Conservation (phyloP, 75 land plant genomes). For the Pseudotsuga menziesii region DNA sequence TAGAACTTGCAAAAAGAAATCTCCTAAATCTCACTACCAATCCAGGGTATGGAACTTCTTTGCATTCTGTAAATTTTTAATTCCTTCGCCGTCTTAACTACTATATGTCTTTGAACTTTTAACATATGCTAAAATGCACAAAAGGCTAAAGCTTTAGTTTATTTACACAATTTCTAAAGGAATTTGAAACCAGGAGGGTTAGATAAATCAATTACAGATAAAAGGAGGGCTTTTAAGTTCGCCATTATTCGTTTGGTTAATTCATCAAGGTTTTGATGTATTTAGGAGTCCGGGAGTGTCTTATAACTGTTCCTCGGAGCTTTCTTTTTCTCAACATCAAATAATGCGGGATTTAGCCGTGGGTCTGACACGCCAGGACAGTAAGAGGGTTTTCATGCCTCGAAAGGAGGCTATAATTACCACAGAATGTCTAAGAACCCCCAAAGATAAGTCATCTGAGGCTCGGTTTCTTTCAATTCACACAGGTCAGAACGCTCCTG, state of each 20-base stretch:
- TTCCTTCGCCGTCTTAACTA: neutral
- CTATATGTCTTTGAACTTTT: neutral
- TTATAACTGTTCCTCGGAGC: conserved; percentile 33
- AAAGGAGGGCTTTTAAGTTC: too few species aligned
- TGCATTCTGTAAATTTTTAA: too few species aligned
- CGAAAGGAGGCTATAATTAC: conserved; percentile 37
- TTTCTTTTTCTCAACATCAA: conserved; percentile 56
- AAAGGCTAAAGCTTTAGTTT: neutral
- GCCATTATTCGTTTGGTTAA: too few species aligned
- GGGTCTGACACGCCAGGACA: conserved; percentile 16
- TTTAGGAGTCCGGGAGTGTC: neutral
- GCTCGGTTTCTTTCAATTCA: conserved; percentile 62
- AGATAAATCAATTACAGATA: too few species aligned
- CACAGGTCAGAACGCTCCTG: conserved; percentile 28
- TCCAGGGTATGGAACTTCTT: neutral
- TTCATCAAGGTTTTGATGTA: neutral
- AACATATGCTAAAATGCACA: too few species aligned
- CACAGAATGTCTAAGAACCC: conserved; percentile 35
- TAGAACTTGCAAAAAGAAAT: conserved; percentile 50
- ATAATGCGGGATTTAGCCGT: conserved; percentile 56
- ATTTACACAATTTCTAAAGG: too few species aligned
- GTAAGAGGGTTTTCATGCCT: conserved; percentile 49
- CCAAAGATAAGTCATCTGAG: conserved; percentile 31
- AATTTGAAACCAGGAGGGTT: too few species aligned
- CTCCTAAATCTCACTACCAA: conserved; percentile 29